phyloP scores from a whole-genome alignment of 2,329 filamentous ascomycete genomes.

The Emmonsiellopsis sp. region DNA sequence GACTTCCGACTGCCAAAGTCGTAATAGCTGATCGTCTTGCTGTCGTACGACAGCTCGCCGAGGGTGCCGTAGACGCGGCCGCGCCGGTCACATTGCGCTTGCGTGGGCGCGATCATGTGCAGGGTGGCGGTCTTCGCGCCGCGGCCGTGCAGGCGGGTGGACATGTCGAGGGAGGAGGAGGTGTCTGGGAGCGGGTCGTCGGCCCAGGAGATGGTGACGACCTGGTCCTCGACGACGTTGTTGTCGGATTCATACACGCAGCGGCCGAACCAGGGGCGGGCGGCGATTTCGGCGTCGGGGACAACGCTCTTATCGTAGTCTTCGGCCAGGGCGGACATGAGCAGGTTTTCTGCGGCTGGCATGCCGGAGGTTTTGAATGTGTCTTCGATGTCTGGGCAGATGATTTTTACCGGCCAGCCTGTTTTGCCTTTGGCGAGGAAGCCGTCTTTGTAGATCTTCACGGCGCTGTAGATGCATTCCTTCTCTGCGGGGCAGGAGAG shows the following conservation, averaged over 20 bases:
- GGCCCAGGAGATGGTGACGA: constrained; percentile 80
- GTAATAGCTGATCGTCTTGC: constrained; percentile 62
- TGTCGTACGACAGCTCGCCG: constrained; percentile 83
- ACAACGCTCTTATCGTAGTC: constrained; percentile 48
- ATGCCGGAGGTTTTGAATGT: constrained; percentile 42
- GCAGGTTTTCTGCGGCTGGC: constrained; percentile 42
- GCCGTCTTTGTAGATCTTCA: constrained; percentile 67
- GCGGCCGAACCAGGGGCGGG: constrained; percentile 69
- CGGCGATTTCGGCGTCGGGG: constrained; percentile 44
- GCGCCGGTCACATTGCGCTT: constrained; percentile 76
- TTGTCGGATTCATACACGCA: constrained; percentile 94
- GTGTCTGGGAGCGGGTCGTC: constrained; percentile 47
- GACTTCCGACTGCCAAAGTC: constrained; percentile 54
- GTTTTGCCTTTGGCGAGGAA: constrained; percentile 59
- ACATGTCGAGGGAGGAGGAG: constrained; percentile 9
- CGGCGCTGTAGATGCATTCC: constrained; percentile 76
- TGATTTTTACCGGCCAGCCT: constrained; percentile 77
- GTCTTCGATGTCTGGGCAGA: constrained; percentile 88
- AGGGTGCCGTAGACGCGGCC: constrained; percentile 77
- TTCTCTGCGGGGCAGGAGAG: constrained; percentile 65
- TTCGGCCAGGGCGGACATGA: constrained; percentile 42
- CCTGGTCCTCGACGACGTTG: constrained; percentile 86
- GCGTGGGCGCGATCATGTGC: constrained; percentile 89
- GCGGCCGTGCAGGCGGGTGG: constrained; percentile 26
- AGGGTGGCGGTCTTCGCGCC: constrained; percentile 78